Evolutionary conservation across 2,329 filamentous ascomycete genomes (phyloP).

Genomic region (Botrytis aclada): DNA sequence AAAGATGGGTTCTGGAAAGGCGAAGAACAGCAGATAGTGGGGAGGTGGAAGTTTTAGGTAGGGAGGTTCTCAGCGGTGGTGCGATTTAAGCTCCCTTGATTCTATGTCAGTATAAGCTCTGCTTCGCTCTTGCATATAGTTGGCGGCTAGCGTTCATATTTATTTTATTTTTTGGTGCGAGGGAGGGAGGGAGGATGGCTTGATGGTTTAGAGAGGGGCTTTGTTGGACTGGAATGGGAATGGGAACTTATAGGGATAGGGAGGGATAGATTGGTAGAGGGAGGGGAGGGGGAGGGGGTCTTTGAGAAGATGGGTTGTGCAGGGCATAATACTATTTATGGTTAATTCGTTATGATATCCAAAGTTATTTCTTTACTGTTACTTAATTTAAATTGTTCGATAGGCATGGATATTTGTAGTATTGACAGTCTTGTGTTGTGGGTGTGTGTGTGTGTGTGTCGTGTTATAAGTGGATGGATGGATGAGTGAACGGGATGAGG

Average conservation of each 20-base stretch:
- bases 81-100: conserved; percentile 1
- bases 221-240: not conserved
- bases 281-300: not conserved
- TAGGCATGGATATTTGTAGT: not conserved
- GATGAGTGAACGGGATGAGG: too few relatives aligned
- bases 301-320: not conserved
- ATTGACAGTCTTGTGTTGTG: too few relatives aligned
- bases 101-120: not conserved
- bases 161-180: not conserved
- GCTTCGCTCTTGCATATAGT: conserved; percentile 2
- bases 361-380: too few relatives aligned
- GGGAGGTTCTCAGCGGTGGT: conserved; percentile 47
- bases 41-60: conserved; percentile 61
- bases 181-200: not conserved
- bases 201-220: not conserved
- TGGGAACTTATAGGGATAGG: not conserved
- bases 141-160: not conserved
- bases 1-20: conserved; percentile 67
- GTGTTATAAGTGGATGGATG: not conserved
- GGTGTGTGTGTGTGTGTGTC: too few relatives aligned
- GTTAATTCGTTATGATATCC: not conserved
- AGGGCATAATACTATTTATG: not conserved
- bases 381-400: not conserved
- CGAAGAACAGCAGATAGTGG: conserved; percentile 63
- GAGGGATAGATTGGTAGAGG: not conserved